phyloP scores from a whole-genome alignment of 2,329 filamentous ascomycete genomes.

The Daldinia eschscholtzii region DNA sequence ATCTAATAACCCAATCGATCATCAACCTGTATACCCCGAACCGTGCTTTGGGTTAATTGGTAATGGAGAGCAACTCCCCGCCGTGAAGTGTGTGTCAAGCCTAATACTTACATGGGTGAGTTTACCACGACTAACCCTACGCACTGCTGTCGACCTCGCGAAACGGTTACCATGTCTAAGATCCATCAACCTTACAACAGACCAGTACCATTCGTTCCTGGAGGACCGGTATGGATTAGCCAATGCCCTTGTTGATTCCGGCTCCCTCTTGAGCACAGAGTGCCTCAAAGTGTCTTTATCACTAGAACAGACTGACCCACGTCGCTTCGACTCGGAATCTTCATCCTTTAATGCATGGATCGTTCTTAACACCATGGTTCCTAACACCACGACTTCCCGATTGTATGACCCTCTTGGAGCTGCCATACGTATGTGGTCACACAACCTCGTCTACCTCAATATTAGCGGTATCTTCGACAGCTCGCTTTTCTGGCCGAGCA shows the following conservation, averaged over 20 bases:
- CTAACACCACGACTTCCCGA: neutral
- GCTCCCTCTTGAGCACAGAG: neutral
- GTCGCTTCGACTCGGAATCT: neutral
- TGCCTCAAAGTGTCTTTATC: neutral
- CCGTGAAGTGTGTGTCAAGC: neutral
- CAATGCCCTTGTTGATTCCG: neutral
- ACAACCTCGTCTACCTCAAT: constrained; percentile 15
- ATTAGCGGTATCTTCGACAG: constrained; percentile 13
- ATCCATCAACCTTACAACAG: neutral
- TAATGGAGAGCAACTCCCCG: neutral
- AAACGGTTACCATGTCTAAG: neutral
- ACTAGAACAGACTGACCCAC: neutral
- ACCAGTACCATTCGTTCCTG: neutral
- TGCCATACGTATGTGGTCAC: constrained; percentile 17
- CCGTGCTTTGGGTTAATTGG: neutral
- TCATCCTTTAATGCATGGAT: too few species aligned
- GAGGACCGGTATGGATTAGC: constrained; percentile 4
- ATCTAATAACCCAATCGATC: too few species aligned
- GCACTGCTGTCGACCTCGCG: neutral
- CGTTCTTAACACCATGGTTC: too few species aligned
- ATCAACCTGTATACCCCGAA: neutral
- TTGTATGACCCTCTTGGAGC: constrained; percentile 10
- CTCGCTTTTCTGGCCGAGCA: constrained; percentile 24
- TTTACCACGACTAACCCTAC: neutral
- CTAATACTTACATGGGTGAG: neutral